Base-by-base conservation (phyloP, 2,329 filamentous ascomycete species). In the Fusarium agapanthi region DNA sequence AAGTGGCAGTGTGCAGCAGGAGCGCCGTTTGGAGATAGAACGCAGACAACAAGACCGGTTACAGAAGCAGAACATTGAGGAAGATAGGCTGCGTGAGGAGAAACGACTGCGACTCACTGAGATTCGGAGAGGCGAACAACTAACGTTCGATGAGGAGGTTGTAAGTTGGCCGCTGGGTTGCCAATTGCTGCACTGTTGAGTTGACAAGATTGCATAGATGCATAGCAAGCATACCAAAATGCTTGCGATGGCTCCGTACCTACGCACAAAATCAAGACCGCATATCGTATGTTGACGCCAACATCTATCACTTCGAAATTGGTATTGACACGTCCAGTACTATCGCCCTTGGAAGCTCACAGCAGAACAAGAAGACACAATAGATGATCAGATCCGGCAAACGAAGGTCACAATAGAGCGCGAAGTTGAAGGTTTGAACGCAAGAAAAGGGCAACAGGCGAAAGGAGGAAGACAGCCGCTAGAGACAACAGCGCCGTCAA, bases 261-360 rank as follows among this genome's bases (percentile, higher is more conserved):
- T 98, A 54, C 86, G 87, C 72, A 98, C 95, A 9, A 90, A 84
- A 74, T 84, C 91, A 43, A 86, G 91, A 75, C 95, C 95, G 6
- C 88, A 84, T 72, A 84, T 98, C 77, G 95, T 97, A 86, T 79
- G 92, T 86, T 53, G 48, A 45, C 11, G 24, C 15, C 15, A 8
- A 41, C 16, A 15, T 24, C 8, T 30, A 37, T 20, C 26, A 8
- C 44, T 45, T 47, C 37, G 26, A 28, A 50, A 44, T 72, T 57
- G 64, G 30, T 41, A 50, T 56, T 72, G 34, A 72, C 44, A 22
- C 26, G 20, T 12, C 61, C n/a, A 97, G 94, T 95, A 92, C 81
- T 98, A 96, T 81, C 91, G 92, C 50, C 95, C 95, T 2, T 97
- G 93, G 92, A 90, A 94, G 75, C 86, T 93, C 62, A 90, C 89